Evolutionary conservation across 805 yeast genomes (phyloP), one percentile per base, ranked within the genome.

Genomic region (Candida morakotiae): DNA sequence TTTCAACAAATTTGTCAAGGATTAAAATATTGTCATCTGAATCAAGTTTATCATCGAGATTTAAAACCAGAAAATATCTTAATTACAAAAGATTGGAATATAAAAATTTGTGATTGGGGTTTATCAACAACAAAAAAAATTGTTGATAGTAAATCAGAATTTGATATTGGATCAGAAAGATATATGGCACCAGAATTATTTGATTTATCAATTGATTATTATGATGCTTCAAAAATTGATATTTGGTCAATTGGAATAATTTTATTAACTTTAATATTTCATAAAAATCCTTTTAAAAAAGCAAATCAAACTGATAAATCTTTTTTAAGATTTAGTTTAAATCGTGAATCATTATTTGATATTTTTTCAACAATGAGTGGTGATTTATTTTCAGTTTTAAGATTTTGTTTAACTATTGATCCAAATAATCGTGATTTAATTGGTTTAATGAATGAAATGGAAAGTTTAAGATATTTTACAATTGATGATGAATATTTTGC

Each of bases 161-260:
- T 87, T 56, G 95, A 86, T 43, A 84, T 87, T 41, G 96, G 96
- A 17, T 78, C 87, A 38, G 95, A 87, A 60, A 71, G 95, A 44
- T 88, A 88, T 60, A 88, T 88, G 97, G 94, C 96, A 0, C 97
- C 97, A 1, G 97, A 88, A 55, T 62, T 87, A 40, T 81, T 87
- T 53, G 95, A 87, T 38, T 47, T 58, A 10, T 62, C 64, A 28
- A 62, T 77, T 34, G 76, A 75, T 24, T 65, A 71, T 29, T 89
- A 88, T 56, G 83, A 83, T 49, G 87, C 95, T 7, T 78, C 81
- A 15, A 82, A 84, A 58, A 82, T 84, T 35, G 96, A 88, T 61
- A 68, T 88, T 34, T 88, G 97, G 97, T 81, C 96, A 0, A 62
- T 85, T 42, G 97, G 96, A 20, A 79, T 88, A 41, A 85, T 87